Evolutionary conservation across 2,329 filamentous ascomycete genomes (phyloP).

Genomic region (Xylaria sp.): DNA sequence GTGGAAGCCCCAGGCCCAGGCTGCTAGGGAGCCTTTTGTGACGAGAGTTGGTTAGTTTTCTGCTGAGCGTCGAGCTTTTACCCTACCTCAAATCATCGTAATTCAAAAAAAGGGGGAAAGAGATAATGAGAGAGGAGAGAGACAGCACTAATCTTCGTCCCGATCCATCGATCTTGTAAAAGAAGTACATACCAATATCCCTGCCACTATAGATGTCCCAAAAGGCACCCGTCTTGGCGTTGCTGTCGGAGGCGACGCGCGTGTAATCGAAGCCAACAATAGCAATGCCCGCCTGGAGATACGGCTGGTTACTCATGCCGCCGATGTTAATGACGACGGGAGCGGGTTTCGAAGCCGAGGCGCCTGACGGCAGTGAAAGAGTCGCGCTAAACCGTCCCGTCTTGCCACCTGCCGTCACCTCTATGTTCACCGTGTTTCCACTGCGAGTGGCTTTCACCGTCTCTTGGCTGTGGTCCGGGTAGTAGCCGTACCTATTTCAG

Average conservation of each 20-base stretch:
- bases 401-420: conserved; percentile 56
- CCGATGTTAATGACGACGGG: conserved; percentile 63
- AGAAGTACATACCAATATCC: conserved; percentile 55
- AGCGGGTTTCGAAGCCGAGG: conserved; percentile 48
- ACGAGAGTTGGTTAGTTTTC: background rate
- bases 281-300: conserved; percentile 59
- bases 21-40: conserved; percentile 58
- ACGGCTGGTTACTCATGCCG: conserved; percentile 59
- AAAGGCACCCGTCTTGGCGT: conserved; percentile 60
- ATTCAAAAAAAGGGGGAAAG: too few relatives aligned
- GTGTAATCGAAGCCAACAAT: conserved; percentile 62
- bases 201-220: conserved; percentile 60
- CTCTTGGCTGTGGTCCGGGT: conserved; percentile 59
- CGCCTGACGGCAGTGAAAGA: conserved; percentile 54
- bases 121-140: too few relatives aligned
- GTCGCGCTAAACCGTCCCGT: conserved; percentile 57
- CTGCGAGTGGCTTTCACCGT: conserved; percentile 59
- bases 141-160: background rate
- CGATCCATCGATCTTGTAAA: background rate
- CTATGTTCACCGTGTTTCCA: conserved; percentile 56
- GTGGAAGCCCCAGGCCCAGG: conserved; percentile 66
- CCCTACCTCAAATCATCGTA: too few relatives aligned
- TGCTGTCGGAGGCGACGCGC: conserved; percentile 60
- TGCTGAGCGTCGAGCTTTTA: background rate
- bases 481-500: conserved; percentile 58